A percentile compares a stretch with the other conserved stretches of the same genome.
phyloP scores from a whole-genome alignment of 192 early-diverging fungal species.

The Backusella liffmaniae region DNA sequence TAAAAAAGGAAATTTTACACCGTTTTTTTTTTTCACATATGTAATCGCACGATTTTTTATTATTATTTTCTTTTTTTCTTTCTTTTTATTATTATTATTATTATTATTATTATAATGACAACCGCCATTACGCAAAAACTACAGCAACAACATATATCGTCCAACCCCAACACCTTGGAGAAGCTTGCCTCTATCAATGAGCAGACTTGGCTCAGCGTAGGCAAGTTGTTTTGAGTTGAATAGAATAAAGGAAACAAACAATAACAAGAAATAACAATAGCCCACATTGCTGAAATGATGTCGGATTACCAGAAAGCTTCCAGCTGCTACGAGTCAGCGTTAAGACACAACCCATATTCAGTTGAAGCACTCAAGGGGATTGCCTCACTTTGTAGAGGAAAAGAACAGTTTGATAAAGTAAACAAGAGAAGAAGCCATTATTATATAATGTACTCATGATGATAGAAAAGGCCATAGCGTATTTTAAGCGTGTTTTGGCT shows the following conservation, averaged over 20 bases:
- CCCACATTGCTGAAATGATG: constrained; percentile 44
- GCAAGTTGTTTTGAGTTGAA: constrained; percentile 11
- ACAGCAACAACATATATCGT: constrained; percentile 10
- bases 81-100: constrained; percentile 1
- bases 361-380: constrained; percentile 76
- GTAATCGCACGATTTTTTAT: no score
- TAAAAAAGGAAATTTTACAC: neutral
- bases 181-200: constrained; percentile 56
- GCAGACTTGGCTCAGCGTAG: constrained; percentile 62
- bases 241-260: constrained; percentile 5
- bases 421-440: no score
- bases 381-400: constrained; percentile 78
- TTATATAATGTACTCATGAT: neutral
- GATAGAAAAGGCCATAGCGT: constrained; percentile 71
- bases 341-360: constrained; percentile 93
- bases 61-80: neutral
- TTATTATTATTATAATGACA: neutral
- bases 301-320: constrained; percentile 85
- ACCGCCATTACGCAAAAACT: neutral
- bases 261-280: constrained; percentile 19
- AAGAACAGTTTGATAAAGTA: constrained; percentile 83
- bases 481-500: constrained; percentile 86
- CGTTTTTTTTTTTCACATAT: neutral
- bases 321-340: constrained; percentile 82
- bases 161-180: constrained; percentile 30